Evolutionary conservation across 345 rosid genomes (phyloP), one percentile per base, ranked within the genome.

Genomic region (Hirschfeldia incana): DNA sequence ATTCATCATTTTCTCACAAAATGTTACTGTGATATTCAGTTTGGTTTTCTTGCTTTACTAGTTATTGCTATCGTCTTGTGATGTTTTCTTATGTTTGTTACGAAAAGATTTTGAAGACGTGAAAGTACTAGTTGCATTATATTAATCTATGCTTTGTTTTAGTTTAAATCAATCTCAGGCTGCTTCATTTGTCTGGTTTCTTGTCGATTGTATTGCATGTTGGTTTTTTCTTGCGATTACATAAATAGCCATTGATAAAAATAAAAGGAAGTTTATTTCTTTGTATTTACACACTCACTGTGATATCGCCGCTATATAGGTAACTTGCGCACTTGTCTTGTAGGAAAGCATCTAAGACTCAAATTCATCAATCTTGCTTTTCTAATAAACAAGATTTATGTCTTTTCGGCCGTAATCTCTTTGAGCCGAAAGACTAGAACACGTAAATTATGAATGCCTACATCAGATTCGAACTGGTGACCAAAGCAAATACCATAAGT

Each of bases 11-110:
- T 55, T 36, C 10, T 37, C 51, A 13, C 21, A 67, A 0, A 49
- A 55, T 75, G 66, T 28, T 67, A 59, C 4, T 67, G 7, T 66
- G 65, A 67, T 66, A 5, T 66, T 21, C 29, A 55, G 16, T 65
- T 65, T 74, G 21, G 27, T 64, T 65, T 60, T 65, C 1, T 21
- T 21, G 1, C 21, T 21, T 21, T 1, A 21, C 11, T 51, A 46
- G 62, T 74, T 64, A 0, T n/a, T 12, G 15, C 16, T 21, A 1
- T 49, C 63, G 49, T 32, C 64, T 59, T 49, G 13, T 49, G 63
- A 33, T 46, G 0, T 17, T 21, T 55, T 17, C 1, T 30, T 37
- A 46, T 1, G 4, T 36, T 53, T 33, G 21, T 66, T 17, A 13
- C 66, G 53, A 33, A 28, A 53, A 12, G 58, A 21, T 65, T 55